Percentiles rank a stretch among this genome's conserved stretches.
phyloP scores from a whole-genome alignment of 257 asterid species.

The Solanum bulbocastanum region DNA sequence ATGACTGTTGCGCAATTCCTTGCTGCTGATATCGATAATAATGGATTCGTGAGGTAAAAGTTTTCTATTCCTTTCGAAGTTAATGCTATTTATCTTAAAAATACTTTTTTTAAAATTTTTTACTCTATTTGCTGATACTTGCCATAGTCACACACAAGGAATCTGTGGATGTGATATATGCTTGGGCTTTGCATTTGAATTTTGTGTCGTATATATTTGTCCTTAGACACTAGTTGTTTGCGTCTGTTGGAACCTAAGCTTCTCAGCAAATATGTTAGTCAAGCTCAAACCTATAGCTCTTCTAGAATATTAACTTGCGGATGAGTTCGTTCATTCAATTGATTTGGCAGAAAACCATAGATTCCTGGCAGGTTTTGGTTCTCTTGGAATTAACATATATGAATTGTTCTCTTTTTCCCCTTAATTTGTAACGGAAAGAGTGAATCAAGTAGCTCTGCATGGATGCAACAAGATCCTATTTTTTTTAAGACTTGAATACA shows the following conservation, averaged over 20 bases:
- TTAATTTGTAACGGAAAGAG: neutral
- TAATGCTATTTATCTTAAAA: neutral
- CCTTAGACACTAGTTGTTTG: neutral
- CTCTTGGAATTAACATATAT: neutral
- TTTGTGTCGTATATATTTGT: neutral
- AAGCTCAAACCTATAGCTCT: neutral
- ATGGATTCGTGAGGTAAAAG: constrained; percentile 71
- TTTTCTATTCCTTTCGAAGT: neutral
- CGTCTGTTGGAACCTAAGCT: neutral
- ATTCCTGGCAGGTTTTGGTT: neutral
- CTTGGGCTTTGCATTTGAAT: neutral
- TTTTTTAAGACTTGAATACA: neutral
- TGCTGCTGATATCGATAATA: constrained; percentile 88
- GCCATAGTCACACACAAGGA: neutral
- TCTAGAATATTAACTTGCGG: neutral
- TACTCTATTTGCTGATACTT: neutral
- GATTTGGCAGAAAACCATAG: neutral
- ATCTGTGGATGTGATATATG: neutral
- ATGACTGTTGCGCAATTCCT: constrained; percentile 97
- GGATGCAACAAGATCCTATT: neutral
- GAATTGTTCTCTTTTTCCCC: neutral
- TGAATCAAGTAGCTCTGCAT: neutral
- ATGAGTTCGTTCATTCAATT: neutral
- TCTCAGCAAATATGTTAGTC: neutral
- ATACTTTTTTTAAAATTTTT: neutral